Conservation (phyloP, 2,329 filamentous ascomycete species). For the Passalora sequoiae region DNA sequence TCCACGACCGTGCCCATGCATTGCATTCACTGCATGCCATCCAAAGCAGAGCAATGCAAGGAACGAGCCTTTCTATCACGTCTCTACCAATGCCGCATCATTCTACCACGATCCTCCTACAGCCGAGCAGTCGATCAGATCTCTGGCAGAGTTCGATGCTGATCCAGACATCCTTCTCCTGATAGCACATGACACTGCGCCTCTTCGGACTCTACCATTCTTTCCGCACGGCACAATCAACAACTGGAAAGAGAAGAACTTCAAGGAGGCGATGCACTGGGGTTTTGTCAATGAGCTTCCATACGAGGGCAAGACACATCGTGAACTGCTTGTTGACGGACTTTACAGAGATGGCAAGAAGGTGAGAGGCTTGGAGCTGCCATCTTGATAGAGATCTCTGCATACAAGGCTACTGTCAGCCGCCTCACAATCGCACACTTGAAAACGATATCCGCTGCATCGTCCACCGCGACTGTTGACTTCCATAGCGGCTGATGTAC, state of each 20-base stretch:
- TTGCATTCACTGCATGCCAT: conserved; percentile 20
- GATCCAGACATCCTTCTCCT: conserved; percentile 22
- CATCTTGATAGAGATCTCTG: too few relatives aligned
- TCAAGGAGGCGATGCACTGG: conserved; percentile 23
- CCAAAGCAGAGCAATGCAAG: conserved; percentile 14
- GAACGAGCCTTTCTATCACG: conserved; percentile 18
- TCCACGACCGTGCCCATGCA: conserved; percentile 17
- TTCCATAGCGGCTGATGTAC: too few relatives aligned
- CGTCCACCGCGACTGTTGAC: too few relatives aligned
- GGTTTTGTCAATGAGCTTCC: conserved; percentile 24
- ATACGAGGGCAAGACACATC: conserved; percentile 10
- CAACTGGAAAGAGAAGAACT: conserved; percentile 21
- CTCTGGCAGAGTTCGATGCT: conserved; percentile 21
- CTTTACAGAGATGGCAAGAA: conserved; percentile 18
- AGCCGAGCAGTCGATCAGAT: conserved; percentile 18
- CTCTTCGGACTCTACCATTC: conserved; percentile 15
- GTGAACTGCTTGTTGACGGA: conserved; percentile 17
- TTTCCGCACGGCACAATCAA: conserved; percentile 23
- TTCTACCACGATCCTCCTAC: conserved; percentile 21
- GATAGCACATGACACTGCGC: conserved; percentile 23
- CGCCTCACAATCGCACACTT: too few relatives aligned
- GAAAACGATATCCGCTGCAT: too few relatives aligned
- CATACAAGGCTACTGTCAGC: too few relatives aligned
- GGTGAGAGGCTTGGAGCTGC: too few relatives aligned
- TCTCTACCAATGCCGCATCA: conserved; percentile 11